These are phyloP conservation scores for Yamadazyma dushanensis DNA, from an alignment of 1,139 yeast genomes.

Conservation along the genomic window DNA sequence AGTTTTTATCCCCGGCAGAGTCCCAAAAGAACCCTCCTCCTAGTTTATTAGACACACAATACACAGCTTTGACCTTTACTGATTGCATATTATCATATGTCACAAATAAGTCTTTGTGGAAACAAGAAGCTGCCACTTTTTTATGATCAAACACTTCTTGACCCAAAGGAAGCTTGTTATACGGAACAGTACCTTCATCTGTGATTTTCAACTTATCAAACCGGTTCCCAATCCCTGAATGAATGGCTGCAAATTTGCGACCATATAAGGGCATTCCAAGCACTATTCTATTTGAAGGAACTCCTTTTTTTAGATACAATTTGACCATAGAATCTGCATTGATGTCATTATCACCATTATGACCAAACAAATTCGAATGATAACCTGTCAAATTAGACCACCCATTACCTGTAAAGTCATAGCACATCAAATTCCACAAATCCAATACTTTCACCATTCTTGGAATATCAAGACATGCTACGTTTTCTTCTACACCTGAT, in stretches of 20 bases:
- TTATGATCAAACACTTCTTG: constrained; percentile 51
- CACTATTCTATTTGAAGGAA: constrained; percentile 53
- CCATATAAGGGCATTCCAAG: constrained; percentile 93
- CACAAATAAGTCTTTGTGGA: constrained; percentile 45
- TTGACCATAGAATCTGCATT: constrained; percentile 52
- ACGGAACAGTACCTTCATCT: constrained; percentile 53
- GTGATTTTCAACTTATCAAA: constrained; percentile 34
- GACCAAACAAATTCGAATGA: constrained; percentile 67
- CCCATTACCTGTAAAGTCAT: constrained; percentile 72
- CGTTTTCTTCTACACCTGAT: constrained; percentile 60
- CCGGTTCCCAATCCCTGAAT: constrained; percentile 34
- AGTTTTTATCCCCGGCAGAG: constrained; percentile 64
- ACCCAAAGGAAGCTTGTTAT: constrained; percentile 50
- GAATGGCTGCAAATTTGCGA: constrained; percentile 55
- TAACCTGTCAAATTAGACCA: constrained; percentile 68
- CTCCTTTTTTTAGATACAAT: constrained; percentile 42
- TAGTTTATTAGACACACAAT: constrained; percentile 44
- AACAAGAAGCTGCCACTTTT: constrained; percentile 61
- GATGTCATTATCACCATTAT: constrained; percentile 42
- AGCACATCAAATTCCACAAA: constrained; percentile 88
- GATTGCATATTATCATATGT: constrained; percentile 67
- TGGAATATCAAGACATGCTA: constrained; percentile 40
- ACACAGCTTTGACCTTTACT: constrained; percentile 58
- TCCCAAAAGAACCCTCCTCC: constrained; percentile 98
- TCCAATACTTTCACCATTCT: constrained; percentile 59